phyloP scores from a whole-genome alignment of 1,139 yeast species.

The Pichia kudriavzevii region DNA sequence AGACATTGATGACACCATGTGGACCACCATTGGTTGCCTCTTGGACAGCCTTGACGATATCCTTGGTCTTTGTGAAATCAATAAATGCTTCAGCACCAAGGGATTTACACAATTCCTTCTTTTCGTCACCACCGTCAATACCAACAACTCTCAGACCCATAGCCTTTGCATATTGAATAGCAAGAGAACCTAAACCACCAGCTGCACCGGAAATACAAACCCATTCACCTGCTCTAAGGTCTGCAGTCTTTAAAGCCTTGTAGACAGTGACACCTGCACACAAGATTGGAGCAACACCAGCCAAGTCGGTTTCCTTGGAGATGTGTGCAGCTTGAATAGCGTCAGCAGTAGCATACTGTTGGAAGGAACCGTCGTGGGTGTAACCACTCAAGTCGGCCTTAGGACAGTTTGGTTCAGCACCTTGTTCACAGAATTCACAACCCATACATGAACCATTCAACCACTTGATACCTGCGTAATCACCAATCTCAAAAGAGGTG shows the following conservation, averaged over 20 bases:
- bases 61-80: conserved; percentile 55
- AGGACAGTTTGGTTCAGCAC: conserved; percentile 60
- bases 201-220: conserved; percentile 74
- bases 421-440: conserved; percentile 60
- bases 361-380: conserved; percentile 77
- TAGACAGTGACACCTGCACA: conserved; percentile 80
- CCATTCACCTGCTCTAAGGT: conserved; percentile 56
- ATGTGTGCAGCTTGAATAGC: conserved; percentile 69
- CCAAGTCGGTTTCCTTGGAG: conserved; percentile 58
- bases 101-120: conserved; percentile 45
- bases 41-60: conserved; percentile 47
- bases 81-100: conserved; percentile 65
- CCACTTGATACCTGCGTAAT: conserved; percentile 70
- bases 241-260: conserved; percentile 69
- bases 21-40: conserved; percentile 63
- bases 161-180: conserved; percentile 66
- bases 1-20: conserved; percentile 67
- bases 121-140: conserved; percentile 69
- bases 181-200: conserved; percentile 73
- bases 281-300: conserved; percentile 61
- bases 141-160: conserved; percentile 69
- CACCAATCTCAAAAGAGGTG: conserved; percentile 59
- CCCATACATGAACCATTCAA: conserved; percentile 63
- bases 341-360: conserved; percentile 73
- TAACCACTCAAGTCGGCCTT: conserved; percentile 66